Conservation (phyloP, 2,329 filamentous ascomycete species). For the Xylaria digitata region DNA sequence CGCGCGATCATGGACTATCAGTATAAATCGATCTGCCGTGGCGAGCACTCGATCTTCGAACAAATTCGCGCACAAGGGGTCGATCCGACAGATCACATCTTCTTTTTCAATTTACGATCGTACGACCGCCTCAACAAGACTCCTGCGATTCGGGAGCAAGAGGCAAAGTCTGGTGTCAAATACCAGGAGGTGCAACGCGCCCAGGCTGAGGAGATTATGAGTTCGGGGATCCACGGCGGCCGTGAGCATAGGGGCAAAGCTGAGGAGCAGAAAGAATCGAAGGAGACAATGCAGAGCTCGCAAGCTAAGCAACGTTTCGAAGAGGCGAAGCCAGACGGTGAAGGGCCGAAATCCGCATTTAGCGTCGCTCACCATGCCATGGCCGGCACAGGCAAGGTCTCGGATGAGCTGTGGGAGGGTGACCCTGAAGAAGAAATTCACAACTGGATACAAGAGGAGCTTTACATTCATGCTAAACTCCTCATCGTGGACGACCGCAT, state of each 20-base stretch:
- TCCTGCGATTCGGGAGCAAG: constrained; percentile 75
- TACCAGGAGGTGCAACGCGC: constrained; percentile 90
- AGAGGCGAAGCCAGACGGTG: constrained; percentile 54
- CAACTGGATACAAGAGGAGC: constrained; percentile 94
- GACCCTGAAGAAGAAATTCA: constrained; percentile 79
- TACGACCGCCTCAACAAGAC: constrained; percentile 94
- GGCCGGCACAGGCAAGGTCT: constrained; percentile 71
- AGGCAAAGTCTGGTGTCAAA: constrained; percentile 82
- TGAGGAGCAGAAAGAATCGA: constrained; percentile 52
- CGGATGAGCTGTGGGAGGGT: constrained; percentile 81
- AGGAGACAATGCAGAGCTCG: constrained; percentile 52
- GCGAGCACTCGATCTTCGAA: constrained; percentile 89
- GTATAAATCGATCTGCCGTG: constrained; percentile 94
- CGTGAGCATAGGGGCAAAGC: constrained; percentile 61
- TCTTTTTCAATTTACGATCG: constrained; percentile 91
- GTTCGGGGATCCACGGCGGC: constrained; percentile 73
- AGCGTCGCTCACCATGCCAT: constrained; percentile 84
- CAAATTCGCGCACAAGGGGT: constrained; percentile 79
- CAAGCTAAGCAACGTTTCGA: constrained; percentile 67
- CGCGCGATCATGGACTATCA: constrained; percentile 98
- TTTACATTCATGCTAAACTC: constrained; percentile 94
- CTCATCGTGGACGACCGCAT: constrained; percentile 88
- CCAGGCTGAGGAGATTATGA: constrained; percentile 89
- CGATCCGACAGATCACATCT: constrained; percentile 83
- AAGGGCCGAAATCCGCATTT: constrained; percentile 54